Percentiles rank a stretch among this genome's conserved stretches.
Conservation (phyloP, 1,284 basidiomycete species). For the Pseudozyma sp. region DNA sequence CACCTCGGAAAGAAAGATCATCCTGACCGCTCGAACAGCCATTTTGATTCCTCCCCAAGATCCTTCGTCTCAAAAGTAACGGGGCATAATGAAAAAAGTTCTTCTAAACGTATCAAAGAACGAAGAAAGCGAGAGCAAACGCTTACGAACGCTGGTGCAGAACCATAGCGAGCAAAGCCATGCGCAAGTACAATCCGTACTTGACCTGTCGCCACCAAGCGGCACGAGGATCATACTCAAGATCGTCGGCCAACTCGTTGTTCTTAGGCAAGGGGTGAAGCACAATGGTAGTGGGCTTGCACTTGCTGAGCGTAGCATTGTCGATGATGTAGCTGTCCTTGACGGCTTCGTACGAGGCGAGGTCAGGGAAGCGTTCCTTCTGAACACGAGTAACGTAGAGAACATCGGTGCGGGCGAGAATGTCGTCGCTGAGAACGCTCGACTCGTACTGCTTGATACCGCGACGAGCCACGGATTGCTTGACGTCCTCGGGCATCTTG, state of each 20-base stretch:
- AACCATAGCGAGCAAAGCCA: constrained; percentile 67
- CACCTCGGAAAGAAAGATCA: neutral
- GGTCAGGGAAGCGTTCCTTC: constrained; percentile 88
- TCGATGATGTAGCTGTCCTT: constrained; percentile 94
- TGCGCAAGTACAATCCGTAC: constrained; percentile 83
- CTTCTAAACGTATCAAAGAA: neutral
- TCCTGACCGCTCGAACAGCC: constrained; percentile 12
- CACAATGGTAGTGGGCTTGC: constrained; percentile 96
- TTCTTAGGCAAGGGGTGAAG: constrained; percentile 97
- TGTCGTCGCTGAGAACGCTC: constrained; percentile 83
- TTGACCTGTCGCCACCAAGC: constrained; percentile 99
- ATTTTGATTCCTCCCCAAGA: neutral
- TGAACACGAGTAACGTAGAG: constrained; percentile 96
- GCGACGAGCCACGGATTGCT: constrained; percentile 74
- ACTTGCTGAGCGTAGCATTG: constrained; percentile 88
- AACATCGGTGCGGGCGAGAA: constrained; percentile 92
- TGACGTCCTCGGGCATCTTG: constrained; percentile 88
- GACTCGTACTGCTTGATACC: constrained; percentile 80
- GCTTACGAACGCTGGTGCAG: constrained; percentile 36
- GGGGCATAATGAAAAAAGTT: neutral
- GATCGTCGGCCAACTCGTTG: constrained; percentile 97
- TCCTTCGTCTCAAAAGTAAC: too few species aligned
- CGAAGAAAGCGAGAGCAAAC: neutral
- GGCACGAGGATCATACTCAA: constrained; percentile 94
- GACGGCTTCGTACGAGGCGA: constrained; percentile 87